Evolutionary conservation across 2,329 filamentous ascomycete genomes (phyloP), one percentile per base, ranked within the genome.

Genomic region (Fonsecaea pugnacius): DNA sequence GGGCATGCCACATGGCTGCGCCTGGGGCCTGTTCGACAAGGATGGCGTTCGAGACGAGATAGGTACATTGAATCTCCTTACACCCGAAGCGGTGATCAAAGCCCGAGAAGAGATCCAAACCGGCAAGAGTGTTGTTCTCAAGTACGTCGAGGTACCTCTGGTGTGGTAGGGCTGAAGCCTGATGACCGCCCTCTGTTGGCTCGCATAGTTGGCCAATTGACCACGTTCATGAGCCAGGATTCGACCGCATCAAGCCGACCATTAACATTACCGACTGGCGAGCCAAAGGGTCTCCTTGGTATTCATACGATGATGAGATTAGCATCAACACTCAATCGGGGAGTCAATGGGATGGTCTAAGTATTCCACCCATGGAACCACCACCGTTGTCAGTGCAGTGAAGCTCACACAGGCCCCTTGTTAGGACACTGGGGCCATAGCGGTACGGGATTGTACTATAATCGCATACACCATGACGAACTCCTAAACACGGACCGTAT

Each of bases 51-150:
- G 53, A 52, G 86, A 87, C 71, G 77, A 86, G 74, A 78, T 89
- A 2, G 87, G 86, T 8, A 84, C 83, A 16, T 74, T 89, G n/a
- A 88, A 89, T 72, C 80, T 85, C 35, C 78, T 88, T 14, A 87
- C 84, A 0, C 78, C 85, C 58, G 77, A 81, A 62, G 74, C 82
- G n/a, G 83, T 86, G 32, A 78, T 78, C 9, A 76, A 78, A 32
- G 81, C 83, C 1, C 82, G 84, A 64, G 77, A 77, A 33, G 80
- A 84, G 72, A 86, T 89, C 66, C 76, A 78, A 66, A 84, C 50
- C 8, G 58, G 58, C 9, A 52, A 38, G 33, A 53, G 46, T 16
- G 35, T 53, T 8, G 46, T 54, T 5, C 36, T 60, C 24, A 60
- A 60, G 57, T 59, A 52, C n/a, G 57, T 48, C 43, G 10, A 21